phyloP scores from a whole-genome alignment of 202 grass and related monocot species.

The Musa balbisiana region DNA sequence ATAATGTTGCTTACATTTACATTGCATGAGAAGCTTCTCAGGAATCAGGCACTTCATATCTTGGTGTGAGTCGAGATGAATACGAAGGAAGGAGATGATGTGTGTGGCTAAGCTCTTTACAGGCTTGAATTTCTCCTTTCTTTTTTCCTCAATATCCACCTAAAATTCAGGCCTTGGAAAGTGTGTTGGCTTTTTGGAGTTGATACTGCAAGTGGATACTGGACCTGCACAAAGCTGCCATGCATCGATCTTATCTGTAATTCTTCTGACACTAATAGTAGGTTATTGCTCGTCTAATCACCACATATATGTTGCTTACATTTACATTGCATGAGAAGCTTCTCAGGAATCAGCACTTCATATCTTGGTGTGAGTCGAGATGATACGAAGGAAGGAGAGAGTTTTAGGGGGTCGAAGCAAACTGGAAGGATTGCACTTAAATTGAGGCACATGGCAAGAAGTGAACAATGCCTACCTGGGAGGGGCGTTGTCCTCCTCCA shows the following conservation, averaged over 20 bases:
- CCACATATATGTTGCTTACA: neutral
- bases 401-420: conserved; percentile 20
- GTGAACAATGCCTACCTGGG: neutral
- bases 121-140: neutral
- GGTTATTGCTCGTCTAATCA: too few species aligned
- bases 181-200: too few species aligned
- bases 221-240: too few species aligned
- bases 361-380: conserved; percentile 24
- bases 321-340: conserved; percentile 13
- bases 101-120: conserved; percentile 6
- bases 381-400: conserved; percentile 13
- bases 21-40: conserved; percentile 24
- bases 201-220: too few species aligned
- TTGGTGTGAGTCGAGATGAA: conserved; percentile 20
- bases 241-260: too few species aligned
- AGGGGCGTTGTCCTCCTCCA: conserved; percentile 14
- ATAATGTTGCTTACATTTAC: neutral
- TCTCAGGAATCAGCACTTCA: conserved; percentile 19
- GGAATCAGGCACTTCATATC: conserved; percentile 12
- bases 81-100: conserved; percentile 13
- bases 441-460: conserved; percentile 39
- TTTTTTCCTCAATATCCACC: too few species aligned
- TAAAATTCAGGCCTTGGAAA: too few species aligned
- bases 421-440: conserved; percentile 40
- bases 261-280: too few species aligned